Base-by-base conservation (phyloP, 352 stramenopile genomes). In the Phytophthora hibernalis region DNA sequence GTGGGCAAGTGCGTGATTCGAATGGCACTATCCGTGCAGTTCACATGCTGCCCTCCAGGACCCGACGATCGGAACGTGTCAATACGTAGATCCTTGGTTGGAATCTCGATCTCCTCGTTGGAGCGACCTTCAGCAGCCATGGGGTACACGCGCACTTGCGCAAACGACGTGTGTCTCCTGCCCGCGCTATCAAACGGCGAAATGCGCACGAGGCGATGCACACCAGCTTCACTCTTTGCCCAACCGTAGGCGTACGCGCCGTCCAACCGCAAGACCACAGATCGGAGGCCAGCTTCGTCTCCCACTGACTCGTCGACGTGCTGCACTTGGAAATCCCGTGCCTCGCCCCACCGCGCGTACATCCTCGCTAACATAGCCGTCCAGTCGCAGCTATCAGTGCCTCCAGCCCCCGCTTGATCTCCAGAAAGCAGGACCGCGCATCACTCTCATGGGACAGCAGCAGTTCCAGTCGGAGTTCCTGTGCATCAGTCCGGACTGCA, bases 361-460 rank as follows among this genome's bases (percentile, higher is more conserved):
- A 99, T 99, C 42, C 93, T 85, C 51, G 93, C 79, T 20, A 99
- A 74, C 82, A 99, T 98, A 16, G 82, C 82, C 6, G 96, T 96
- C 96, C 96, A 99, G 76, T 99, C 97, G 51, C 92, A 97, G 53
- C 91, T 96, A 74, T 99, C 97, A 0, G 90, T 98, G 15, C 97
- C 97, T 54, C 97, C 84, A 22, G 86, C 86, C n/a, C 86, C 86
- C 3, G 84, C 86, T 65, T 91, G 81, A 93, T 92, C 68, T 95
- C 86, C 18, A 95, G 43, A 52, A 93, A 95, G 62, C 86, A 95
- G 37, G 82, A 86, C 20, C 77, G 71, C 24, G 71, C 31, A 35
- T 92, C 86, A 40, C 79, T 89, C 30, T 84, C 70, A 49, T 78
- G 68, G 0, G 78, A 75, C 11, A 93, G 68, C 54, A 95, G 51